phyloP scores from a whole-genome alignment of 2,329 filamentous ascomycete species.

The Neonectria faginata region DNA sequence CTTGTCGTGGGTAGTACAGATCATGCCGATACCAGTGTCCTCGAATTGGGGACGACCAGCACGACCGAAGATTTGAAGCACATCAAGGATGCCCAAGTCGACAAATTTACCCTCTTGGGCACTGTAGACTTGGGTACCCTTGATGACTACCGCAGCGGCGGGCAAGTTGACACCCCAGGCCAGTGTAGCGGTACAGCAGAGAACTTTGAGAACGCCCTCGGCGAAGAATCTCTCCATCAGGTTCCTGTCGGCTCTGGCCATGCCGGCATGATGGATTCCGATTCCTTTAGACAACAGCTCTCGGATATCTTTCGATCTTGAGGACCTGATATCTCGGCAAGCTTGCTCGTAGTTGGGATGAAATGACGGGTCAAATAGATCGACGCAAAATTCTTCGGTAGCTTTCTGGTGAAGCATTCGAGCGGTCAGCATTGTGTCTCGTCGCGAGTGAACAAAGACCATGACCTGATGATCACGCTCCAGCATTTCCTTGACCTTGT shows the following conservation, averaged over 20 bases:
- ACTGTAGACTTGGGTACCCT: conserved; percentile 97
- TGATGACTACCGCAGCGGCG: conserved; percentile 96
- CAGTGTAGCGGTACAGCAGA: conserved; percentile 97
- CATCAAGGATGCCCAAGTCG: conserved; percentile 94
- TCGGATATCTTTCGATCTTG: conserved; percentile 85
- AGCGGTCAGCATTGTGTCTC: conserved; percentile 91
- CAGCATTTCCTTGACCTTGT: conserved; percentile 95
- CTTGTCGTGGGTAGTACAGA: conserved; percentile 96
- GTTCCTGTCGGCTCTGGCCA: conserved; percentile 94
- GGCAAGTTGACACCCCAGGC: conserved; percentile 99
- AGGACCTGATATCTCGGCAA: conserved; percentile 85
- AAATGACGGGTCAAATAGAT: conserved; percentile 83
- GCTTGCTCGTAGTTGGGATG: conserved; percentile 86
- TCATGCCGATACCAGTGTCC: conserved; percentile 97
- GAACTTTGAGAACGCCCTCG: conserved; percentile 93
- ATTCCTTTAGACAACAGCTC: conserved; percentile 92
- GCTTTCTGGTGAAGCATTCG: conserved; percentile 89
- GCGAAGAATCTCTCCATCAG: conserved; percentile 93
- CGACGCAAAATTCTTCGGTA: conserved; percentile 79
- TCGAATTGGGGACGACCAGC: conserved; percentile 98
- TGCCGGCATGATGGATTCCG: conserved; percentile 95
- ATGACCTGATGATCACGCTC: conserved; percentile 94
- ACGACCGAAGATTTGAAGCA: conserved; percentile 97
- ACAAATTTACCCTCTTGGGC: conserved; percentile 97
- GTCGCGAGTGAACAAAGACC: conserved; percentile 98